Conservation (phyloP, 495 filamentous ascomycete species). For the Geoglossum glabrum region DNA sequence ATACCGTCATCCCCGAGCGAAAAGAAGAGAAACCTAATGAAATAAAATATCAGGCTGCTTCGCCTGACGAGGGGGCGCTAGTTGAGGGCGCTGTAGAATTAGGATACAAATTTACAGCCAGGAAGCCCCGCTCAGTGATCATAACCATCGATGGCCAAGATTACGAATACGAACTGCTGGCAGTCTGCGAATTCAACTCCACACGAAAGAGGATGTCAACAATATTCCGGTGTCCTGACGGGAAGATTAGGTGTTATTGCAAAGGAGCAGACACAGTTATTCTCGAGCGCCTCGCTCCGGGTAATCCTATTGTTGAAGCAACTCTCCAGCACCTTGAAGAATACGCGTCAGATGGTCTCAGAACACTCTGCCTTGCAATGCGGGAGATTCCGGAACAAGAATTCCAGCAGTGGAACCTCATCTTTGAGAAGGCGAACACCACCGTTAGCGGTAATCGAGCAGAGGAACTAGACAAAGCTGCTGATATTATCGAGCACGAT, state of each 20-base stretch:
- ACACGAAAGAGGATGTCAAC: slow-evolving; percentile 96
- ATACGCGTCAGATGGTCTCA: slow-evolving; percentile 88
- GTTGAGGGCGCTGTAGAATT: slow-evolving; percentile 77
- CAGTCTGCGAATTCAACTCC: slow-evolving; percentile 97
- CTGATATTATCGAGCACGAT: slow-evolving; percentile 85
- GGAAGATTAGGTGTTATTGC: slow-evolving; percentile 78
- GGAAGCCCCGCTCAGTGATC: slow-evolving; percentile 70
- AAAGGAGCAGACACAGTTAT: slow-evolving; percentile 99
- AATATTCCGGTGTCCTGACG: slow-evolving; percentile 90
- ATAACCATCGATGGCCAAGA: slow-evolving; percentile 52
- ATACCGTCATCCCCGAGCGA: slow-evolving; percentile 91
- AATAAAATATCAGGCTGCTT: slow-evolving; percentile 96
- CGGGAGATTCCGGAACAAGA: slow-evolving; percentile 84
- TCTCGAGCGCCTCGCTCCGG: slow-evolving; percentile 55
- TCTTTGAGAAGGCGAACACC: slow-evolving; percentile 77
- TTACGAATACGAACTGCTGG: slow-evolving; percentile 74
- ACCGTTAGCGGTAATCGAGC: slow-evolving; percentile 83
- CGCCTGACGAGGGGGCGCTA: slow-evolving; percentile 89
- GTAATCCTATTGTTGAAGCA: slow-evolving; percentile 68
- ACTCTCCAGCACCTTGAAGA: slow-evolving; percentile 92
- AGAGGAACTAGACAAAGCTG: slow-evolving; percentile 92
- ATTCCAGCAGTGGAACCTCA: slow-evolving; percentile 67
- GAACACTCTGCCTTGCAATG: slow-evolving; percentile 90
- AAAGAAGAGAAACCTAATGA: slow-evolving; percentile 49
- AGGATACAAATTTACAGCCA: slow-evolving; percentile 76